phyloP scores from a whole-genome alignment of 1,284 basidiomycete genomes.

The Tremellales sp. region DNA sequence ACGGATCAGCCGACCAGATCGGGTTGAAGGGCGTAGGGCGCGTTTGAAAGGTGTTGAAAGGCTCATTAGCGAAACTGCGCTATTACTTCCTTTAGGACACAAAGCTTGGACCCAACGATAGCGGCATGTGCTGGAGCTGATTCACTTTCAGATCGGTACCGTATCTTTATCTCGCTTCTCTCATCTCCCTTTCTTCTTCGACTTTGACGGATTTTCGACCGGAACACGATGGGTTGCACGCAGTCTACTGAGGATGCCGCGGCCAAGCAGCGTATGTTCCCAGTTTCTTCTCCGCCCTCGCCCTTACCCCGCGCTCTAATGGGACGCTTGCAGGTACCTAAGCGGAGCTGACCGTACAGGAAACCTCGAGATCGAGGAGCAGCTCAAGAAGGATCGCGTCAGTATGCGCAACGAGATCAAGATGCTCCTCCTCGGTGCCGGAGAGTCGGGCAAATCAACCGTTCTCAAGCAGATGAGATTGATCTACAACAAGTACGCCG shows the following conservation, averaged over 20 bases:
- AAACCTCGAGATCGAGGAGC: constrained; percentile 93
- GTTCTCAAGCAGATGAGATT: constrained; percentile 96
- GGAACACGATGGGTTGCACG: constrained; percentile 49
- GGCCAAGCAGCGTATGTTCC: constrained; percentile 46
- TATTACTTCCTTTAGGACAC: too few relatives aligned
- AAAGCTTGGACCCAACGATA: too few relatives aligned
- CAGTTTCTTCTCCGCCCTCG: not conserved
- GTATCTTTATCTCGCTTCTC: too few relatives aligned
- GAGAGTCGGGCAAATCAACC: constrained; percentile 86
- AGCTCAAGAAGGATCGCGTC: constrained; percentile 86
- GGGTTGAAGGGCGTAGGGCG: too few relatives aligned
- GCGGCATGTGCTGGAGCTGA: too few relatives aligned
- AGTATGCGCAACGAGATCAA: constrained; percentile 94
- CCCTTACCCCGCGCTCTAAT: not conserved
- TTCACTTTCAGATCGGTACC: too few relatives aligned
- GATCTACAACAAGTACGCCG: constrained; percentile 62
- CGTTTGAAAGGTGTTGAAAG: too few relatives aligned
- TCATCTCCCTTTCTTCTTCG: too few relatives aligned
- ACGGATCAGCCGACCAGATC: too few relatives aligned
- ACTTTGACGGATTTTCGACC: too few relatives aligned
- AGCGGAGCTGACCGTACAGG: constrained; percentile 27
- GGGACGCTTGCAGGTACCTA: not conserved
- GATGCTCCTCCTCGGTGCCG: constrained; percentile 70
- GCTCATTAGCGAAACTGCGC: too few relatives aligned
- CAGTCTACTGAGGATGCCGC: constrained; percentile 49